Conservation (phyloP, 208 protist genomes). For the Spongospora subterranea region DNA sequence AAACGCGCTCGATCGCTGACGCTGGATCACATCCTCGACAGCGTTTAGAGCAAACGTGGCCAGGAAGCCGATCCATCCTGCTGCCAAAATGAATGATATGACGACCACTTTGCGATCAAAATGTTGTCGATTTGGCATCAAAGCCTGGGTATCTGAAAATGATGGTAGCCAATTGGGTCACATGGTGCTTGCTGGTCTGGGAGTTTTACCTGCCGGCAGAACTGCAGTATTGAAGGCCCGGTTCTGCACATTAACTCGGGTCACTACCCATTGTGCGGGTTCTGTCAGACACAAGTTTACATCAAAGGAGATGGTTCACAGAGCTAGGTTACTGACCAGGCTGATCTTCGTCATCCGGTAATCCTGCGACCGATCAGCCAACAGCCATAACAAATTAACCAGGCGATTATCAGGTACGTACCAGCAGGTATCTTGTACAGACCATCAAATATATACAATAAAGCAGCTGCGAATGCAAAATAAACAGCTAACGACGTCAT, state of each 20-base stretch:
- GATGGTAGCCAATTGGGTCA: neutral
- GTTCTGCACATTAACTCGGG: neutral
- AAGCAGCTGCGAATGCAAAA: neutral
- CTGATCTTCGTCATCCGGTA: neutral
- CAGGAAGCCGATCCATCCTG: too few relatives aligned
- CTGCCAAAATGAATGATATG: too few relatives aligned
- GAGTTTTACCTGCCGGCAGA: neutral
- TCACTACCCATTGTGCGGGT: neutral
- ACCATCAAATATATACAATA: neutral
- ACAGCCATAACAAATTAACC: neutral
- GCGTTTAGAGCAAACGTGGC: too few relatives aligned
- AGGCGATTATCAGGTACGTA: neutral
- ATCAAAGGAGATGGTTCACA: too few relatives aligned
- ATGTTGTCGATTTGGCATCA: too few relatives aligned
- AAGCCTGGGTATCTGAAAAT: too few relatives aligned
- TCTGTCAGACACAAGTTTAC: too few relatives aligned
- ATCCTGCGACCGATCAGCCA: neutral
- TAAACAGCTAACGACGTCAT: neutral
- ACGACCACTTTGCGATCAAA: too few relatives aligned
- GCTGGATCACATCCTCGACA: too few relatives aligned
- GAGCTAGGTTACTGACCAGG: neutral
- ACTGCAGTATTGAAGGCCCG: neutral
- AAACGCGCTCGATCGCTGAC: too few relatives aligned
- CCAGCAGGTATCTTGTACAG: neutral
- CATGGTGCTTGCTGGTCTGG: neutral